These are phyloP conservation scores for Gaillardinia entomophila DNA, from an alignment of 805 yeast genomes.

Conservation along the genomic window DNA sequence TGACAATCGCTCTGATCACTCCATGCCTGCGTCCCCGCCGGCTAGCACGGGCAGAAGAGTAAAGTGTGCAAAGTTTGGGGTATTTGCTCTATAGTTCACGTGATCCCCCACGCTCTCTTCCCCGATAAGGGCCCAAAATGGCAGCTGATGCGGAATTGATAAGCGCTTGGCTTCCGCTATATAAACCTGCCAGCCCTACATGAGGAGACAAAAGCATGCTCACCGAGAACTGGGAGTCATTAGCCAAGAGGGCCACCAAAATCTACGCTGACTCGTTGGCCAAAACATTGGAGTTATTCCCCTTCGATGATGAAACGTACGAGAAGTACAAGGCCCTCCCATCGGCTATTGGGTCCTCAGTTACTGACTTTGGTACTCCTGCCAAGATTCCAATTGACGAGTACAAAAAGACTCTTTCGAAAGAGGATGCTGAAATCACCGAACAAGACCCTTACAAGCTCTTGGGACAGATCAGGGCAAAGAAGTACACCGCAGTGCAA, in stretches of 20 bases:
- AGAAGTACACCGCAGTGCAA: slow-evolving; percentile 7
- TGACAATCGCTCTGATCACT: too few species aligned
- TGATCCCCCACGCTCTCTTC: too few species aligned
- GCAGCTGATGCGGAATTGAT: too few species aligned
- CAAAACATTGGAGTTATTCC: slow-evolving; percentile 13
- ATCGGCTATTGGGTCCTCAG: slow-evolving; percentile 10
- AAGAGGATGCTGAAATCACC: slow-evolving; percentile 8
- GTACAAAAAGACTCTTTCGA: slow-evolving; percentile 8
- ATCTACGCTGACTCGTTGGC: slow-evolving; percentile 9
- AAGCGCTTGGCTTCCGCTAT: too few species aligned
- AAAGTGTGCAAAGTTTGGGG: too few species aligned
- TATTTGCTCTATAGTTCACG: too few species aligned
- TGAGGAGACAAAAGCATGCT: too few species aligned
- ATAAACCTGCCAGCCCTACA: too few species aligned
- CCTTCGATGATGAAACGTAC: slow-evolving; percentile 7
- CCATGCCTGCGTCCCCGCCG: too few species aligned
- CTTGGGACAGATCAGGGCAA: slow-evolving; percentile 6
- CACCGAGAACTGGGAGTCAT: slow-evolving; percentile 12
- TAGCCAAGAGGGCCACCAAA: slow-evolving; percentile 9
- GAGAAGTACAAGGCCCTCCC: slow-evolving; percentile 8
- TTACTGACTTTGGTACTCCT: slow-evolving; percentile 14
- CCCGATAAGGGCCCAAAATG: too few species aligned
- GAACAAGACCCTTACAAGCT: slow-evolving; percentile 12
- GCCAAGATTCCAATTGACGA: slow-evolving; percentile 12
- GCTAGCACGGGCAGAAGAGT: too few species aligned